A percentile compares a stretch with the other conserved stretches of the same genome.
Evolutionary conservation across 2,329 filamentous ascomycete species (phyloP).

Genomic region (Alternaria arbusti): DNA sequence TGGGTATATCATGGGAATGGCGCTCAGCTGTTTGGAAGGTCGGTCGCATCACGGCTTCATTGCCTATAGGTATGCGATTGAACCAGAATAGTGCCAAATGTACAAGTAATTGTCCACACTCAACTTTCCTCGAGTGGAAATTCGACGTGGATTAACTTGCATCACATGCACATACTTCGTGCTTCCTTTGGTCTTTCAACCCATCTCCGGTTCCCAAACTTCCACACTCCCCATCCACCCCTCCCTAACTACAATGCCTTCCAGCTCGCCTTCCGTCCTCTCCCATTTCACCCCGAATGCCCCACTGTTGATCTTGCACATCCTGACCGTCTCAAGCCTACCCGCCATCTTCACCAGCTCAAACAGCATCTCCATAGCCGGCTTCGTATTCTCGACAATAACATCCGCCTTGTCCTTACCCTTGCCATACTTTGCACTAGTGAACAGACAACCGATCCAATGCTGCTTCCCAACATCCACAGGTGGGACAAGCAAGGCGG

Average conservation of each 20-base stretch:
- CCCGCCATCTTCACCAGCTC: constrained; percentile 44
- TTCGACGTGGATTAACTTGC: background rate
- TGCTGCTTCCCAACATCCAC: constrained; percentile 50
- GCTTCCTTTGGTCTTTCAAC: background rate
- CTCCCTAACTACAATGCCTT: constrained; percentile 30
- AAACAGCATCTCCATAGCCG: constrained; percentile 58
- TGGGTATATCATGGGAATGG: background rate
- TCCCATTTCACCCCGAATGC: constrained; percentile 64
- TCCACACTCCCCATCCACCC: constrained; percentile 29
- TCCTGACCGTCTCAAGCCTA: constrained; percentile 46
- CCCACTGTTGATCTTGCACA: constrained; percentile 65
- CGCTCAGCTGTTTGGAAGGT: background rate
- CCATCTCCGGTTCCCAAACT: constrained; percentile 31
- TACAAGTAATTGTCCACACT: background rate
- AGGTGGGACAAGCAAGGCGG: constrained; percentile 61
- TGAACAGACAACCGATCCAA: constrained; percentile 67
- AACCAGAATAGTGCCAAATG: background rate
- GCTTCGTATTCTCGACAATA: constrained; percentile 58
- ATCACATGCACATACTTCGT: background rate
- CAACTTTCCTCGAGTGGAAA: background rate
- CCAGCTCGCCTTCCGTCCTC: constrained; percentile 53
- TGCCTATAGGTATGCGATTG: background rate
- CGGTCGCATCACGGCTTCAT: background rate
- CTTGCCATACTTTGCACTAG: constrained; percentile 57
- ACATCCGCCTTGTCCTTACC: constrained; percentile 48